Base-by-base conservation (phyloP, 2,329 filamentous ascomycete species). In the Neocatenulostroma microsporum region DNA sequence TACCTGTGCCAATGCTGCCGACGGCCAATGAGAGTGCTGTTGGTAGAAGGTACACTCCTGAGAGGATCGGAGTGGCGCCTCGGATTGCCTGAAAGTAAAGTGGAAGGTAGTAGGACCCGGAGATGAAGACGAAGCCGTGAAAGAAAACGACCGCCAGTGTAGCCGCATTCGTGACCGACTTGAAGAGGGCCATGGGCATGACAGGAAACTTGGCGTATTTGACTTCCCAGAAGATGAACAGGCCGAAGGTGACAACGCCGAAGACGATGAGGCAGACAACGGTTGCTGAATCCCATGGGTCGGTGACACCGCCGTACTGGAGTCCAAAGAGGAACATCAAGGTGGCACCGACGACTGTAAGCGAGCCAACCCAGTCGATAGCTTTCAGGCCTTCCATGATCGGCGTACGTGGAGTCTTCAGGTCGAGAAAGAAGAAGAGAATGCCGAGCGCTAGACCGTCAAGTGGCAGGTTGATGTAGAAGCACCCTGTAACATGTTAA, bases 311-410 rank as follows among this genome's bases (percentile, higher is more conserved):
- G 37, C 87, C 88, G 44, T 89, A 85, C 54, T 93, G 82, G 9
- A 94, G 74, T 1, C 86, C 88, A 27, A 94, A 76, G 3, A 94
- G 74, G 46, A 94, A 70, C 84, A 94, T 89, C 14, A 93, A 68
- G 0, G 84, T 88, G 14, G 81, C 84, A 27, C 82, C 82, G 17
- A 88, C 73, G 55, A 93, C 76, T 20, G 73, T 64, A 9, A 81
- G 36, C 2, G 73, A 76, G 1, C 82, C 83, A 5, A 74, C 48
- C 77, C 77, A 81, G 57, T 80, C 77, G 42, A 81, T 76, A 0
- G 75, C 75, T 42, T 73, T 74, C 7, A 84, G 60, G 0, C 81
- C 81, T 25, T 74, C 63, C 40, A 64, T 60, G 2, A 84, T 57
- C 0, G 78, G 73, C 1, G 80, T 84, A 23, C 68, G 70, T 0